Base-by-base conservation (phyloP, 805 yeast genomes). In the Barnettozyma sp. region DNA sequence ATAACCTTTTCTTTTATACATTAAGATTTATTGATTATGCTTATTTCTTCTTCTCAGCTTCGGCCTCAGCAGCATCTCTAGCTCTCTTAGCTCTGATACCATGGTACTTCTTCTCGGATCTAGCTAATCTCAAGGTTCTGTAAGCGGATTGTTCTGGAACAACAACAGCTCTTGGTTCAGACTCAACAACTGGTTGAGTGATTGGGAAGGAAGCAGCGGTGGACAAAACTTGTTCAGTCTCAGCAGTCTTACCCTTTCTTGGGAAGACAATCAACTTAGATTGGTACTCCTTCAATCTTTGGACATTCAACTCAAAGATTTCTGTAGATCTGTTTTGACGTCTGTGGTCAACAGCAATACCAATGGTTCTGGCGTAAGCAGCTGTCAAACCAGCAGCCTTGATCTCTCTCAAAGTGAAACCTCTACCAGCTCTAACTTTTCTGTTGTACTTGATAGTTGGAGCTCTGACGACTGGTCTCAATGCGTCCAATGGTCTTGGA, bases 301-400 rank as follows among this genome's bases (percentile, higher is more conserved):
- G 84, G 62, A 92, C 97, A 74, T 92, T 92, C 58, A 76, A 72
- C 66, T 90, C 92, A 59, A 87, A 85, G 63, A 83, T 87, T 76
- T 88, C 98, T 59, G 83, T 83, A 60, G 88, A 80, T 77, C 85
- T 88, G 94, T 92, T 92, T 68, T 82, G 90, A 76, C 98, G 88
- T 80, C 98, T 90, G 92, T 85, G 95, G 78, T 92, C 98, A 63
- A 90, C 97, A 59, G 98, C 85, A 62, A 92, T 85, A 71, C 98
- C 98, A 60, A 92, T 69, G 63, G 97, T 82, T 82, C 95, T 87
- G 66, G 98, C 98, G 75, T 85, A 86, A 70, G 87, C 84, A 55
- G 87, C 71, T 60, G 88, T 70, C 62, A 85, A 77, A 65, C 95
- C 96, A 66, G 85, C 97, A 66, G 96, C 97, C 79, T 90, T 90